These are phyloP conservation scores for Geotrichum europaeum DNA, from an alignment of 1,139 yeast genomes.

Conservation along the genomic window DNA sequence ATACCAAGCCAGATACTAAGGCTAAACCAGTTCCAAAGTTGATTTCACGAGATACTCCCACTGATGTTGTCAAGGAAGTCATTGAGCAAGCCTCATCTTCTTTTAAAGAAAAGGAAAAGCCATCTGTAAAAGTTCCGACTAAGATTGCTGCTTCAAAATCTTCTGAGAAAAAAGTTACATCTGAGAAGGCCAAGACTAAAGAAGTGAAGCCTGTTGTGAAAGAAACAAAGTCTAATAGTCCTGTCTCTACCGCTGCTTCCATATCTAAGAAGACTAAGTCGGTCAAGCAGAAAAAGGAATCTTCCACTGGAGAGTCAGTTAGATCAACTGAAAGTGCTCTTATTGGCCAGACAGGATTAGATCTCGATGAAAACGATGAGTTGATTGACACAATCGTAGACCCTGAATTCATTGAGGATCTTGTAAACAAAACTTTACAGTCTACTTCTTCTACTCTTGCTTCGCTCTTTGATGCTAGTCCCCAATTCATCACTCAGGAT, in stretches of 20 bases:
- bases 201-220: neutral
- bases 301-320: neutral
- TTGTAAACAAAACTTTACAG: neutral
- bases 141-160: neutral
- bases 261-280: neutral
- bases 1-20: neutral
- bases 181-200: neutral
- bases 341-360: neutral
- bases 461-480: neutral
- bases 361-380: neutral
- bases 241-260: neutral
- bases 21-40: neutral
- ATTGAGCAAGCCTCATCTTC: neutral
- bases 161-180: neutral
- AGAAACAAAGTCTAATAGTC: neutral
- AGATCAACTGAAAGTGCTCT: neutral
- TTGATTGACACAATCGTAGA: neutral
- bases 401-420: neutral
- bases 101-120: neutral
- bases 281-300: neutral
- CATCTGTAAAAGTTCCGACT: neutral
- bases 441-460: neutral
- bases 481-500: neutral
- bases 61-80: neutral
- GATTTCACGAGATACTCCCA: neutral